A percentile compares a stretch with the other conserved stretches of the same genome.
Evolutionary conservation across 768 basidiomycete genomes (phyloP).

Genomic region (Lactarius psammicola): DNA sequence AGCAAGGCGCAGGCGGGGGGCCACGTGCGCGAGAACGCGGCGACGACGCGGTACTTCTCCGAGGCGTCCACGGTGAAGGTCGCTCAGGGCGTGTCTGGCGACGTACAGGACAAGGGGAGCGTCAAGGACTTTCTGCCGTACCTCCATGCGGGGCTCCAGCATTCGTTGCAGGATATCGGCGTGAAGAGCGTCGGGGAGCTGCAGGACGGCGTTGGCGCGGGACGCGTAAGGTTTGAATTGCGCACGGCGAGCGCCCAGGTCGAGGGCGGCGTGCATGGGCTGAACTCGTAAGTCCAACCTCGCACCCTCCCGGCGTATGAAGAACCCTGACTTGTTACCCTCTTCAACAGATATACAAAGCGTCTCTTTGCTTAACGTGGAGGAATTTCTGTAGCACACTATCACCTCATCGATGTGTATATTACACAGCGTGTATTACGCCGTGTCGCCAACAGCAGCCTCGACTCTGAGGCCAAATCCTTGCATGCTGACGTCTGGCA

Average conservation of each 20-base stretch:
- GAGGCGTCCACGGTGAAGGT: constrained; percentile 93
- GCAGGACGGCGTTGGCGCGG: constrained; percentile 59
- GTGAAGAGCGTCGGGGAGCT: constrained; percentile 66
- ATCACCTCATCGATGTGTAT: neutral
- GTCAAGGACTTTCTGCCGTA: constrained; percentile 91
- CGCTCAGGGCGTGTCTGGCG: constrained; percentile 93
- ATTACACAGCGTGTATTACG: neutral
- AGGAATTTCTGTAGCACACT: constrained; percentile 1
- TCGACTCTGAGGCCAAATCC: neutral
- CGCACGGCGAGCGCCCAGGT: constrained; percentile 94
- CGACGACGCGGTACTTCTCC: constrained; percentile 94
- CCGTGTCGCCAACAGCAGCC: neutral
- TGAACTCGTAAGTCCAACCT: constrained; percentile 75
- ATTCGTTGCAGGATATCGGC: constrained; percentile 93
- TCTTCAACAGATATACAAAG: constrained; percentile 51
- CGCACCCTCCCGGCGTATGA: neutral
- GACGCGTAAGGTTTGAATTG: constrained; percentile 83
- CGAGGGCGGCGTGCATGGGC: constrained; percentile 93
- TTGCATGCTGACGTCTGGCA: too few species aligned
- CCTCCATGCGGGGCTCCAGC: constrained; percentile 78
- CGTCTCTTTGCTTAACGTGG: constrained; percentile 43
- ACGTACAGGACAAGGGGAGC: constrained; percentile 96
- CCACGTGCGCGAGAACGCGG: constrained; percentile 78
- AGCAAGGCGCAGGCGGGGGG: constrained; percentile 35
- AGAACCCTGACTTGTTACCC: neutral